Percentiles rank a stretch among this genome's conserved stretches.
phyloP scores from a whole-genome alignment of 116 monocot species.

The Iris pallida region DNA sequence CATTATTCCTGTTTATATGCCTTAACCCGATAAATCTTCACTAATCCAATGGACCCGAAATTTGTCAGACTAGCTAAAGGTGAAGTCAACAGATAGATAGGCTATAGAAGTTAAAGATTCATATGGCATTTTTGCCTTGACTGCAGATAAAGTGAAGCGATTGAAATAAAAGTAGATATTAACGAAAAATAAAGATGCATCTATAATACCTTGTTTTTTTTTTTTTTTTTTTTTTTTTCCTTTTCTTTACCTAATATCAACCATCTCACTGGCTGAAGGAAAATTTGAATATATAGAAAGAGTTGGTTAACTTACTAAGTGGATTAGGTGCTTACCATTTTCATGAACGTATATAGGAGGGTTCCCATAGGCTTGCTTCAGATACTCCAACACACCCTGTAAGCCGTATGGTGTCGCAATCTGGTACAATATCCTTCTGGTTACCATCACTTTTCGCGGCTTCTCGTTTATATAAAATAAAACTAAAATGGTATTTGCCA shows the following conservation, averaged over 20 bases:
- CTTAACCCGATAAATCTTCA: background rate
- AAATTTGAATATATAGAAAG: too few species aligned
- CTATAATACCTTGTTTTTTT: background rate
- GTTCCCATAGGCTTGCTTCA: constrained; percentile 18
- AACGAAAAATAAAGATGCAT: background rate
- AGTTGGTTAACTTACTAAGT: background rate
- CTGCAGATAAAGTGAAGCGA: background rate
- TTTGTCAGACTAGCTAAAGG: too few species aligned
- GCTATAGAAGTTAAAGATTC: too few species aligned
- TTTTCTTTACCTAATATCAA: background rate
- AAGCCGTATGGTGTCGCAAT: constrained; percentile 6
- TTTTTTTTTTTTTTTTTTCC: background rate
- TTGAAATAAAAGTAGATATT: background rate
- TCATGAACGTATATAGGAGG: constrained; percentile 24
- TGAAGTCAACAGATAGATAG: too few species aligned
- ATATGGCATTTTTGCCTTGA: background rate
- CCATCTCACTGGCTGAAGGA: too few species aligned
- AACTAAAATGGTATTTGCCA: background rate
- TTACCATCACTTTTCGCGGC: background rate
- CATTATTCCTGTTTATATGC: background rate
- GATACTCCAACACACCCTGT: constrained; percentile 8
- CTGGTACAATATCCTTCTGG: background rate
- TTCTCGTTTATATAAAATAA: background rate
- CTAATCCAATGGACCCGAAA: too few species aligned
- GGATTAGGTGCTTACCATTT: constrained; percentile 11